These are phyloP conservation scores for Sporobolus alterniflorus DNA, from an alignment of 202 grass and related monocot species.

Conservation along the genomic window DNA sequence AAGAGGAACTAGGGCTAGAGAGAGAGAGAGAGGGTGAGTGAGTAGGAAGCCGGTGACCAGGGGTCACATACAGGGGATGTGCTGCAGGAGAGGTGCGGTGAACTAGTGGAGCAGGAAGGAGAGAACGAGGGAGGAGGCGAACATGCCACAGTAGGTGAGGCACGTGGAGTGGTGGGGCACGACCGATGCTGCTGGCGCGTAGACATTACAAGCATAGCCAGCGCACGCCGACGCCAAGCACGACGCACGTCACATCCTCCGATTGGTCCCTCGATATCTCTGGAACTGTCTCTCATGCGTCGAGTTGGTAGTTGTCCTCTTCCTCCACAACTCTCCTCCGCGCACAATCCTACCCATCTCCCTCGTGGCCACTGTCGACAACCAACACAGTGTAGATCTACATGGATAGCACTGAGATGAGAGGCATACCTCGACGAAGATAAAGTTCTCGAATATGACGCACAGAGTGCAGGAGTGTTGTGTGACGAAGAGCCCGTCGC, in stretches of 20 bases:
- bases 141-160: constrained; percentile 80
- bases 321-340: not conserved
- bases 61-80: constrained; percentile 71
- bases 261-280: not conserved
- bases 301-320: not conserved
- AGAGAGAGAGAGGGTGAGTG: not conserved
- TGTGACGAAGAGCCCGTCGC: no score
- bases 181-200: constrained; percentile 67
- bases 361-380: no score
- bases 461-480: no score
- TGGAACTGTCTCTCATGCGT: not conserved
- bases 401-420: no score
- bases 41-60: not conserved
- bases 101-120: constrained; percentile 94
- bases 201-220: constrained; percentile 83
- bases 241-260: constrained; percentile 80
- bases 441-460: no score
- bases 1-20: not conserved
- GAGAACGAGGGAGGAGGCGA: constrained; percentile 85
- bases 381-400: no score
- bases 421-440: no score
- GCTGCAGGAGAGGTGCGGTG: constrained; percentile 78
- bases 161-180: constrained; percentile 83
- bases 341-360: no score
- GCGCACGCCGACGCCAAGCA: constrained; percentile 87